phyloP scores from a whole-genome alignment of 2,329 filamentous ascomycete genomes.

The Cryphonectria carpinicola region DNA sequence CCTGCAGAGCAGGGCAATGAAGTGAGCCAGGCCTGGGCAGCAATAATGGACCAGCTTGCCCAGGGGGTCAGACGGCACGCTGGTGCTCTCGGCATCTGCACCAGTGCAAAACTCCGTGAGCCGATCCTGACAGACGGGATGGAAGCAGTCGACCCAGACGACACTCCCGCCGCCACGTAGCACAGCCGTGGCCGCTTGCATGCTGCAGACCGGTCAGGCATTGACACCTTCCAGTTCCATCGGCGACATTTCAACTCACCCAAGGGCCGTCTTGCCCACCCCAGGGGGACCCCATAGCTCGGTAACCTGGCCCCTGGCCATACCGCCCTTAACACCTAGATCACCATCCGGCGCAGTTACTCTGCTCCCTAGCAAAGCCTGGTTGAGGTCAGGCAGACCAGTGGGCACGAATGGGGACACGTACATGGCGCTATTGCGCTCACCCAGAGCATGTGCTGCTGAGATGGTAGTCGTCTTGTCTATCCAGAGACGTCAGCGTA shows the following conservation, averaged over 20 bases:
- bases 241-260: slow-evolving; percentile 55
- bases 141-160: slow-evolving; percentile 73
- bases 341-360: slow-evolving; percentile 24
- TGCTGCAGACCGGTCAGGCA: slow-evolving; percentile 48
- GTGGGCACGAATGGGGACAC: slow-evolving; percentile 58
- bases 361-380: slow-evolving; percentile 43
- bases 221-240: slow-evolving; percentile 20
- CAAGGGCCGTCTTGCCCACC: slow-evolving; percentile 81
- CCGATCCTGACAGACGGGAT: slow-evolving; percentile 45
- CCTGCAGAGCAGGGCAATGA: slow-evolving; percentile 73
- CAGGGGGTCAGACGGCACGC: slow-evolving; percentile 30
- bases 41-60: slow-evolving; percentile 52
- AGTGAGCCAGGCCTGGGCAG: slow-evolving; percentile 67
- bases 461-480: slow-evolving; percentile 79
- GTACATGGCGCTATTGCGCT: slow-evolving; percentile 57
- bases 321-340: slow-evolving; percentile 51
- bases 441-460: slow-evolving; percentile 71
- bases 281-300: slow-evolving; percentile 90
- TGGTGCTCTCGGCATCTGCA: slow-evolving; percentile 11
- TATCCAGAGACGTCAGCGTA: slow-evolving; percentile 38
- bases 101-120: slow-evolving; percentile 38
- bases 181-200: slow-evolving; percentile 70
- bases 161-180: slow-evolving; percentile 65
- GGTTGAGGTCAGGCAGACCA: slow-evolving; percentile 58
- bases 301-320: slow-evolving; percentile 76